Base-by-base conservation (phyloP, 768 basidiomycete genomes). In the Tremella fuciformis region DNA sequence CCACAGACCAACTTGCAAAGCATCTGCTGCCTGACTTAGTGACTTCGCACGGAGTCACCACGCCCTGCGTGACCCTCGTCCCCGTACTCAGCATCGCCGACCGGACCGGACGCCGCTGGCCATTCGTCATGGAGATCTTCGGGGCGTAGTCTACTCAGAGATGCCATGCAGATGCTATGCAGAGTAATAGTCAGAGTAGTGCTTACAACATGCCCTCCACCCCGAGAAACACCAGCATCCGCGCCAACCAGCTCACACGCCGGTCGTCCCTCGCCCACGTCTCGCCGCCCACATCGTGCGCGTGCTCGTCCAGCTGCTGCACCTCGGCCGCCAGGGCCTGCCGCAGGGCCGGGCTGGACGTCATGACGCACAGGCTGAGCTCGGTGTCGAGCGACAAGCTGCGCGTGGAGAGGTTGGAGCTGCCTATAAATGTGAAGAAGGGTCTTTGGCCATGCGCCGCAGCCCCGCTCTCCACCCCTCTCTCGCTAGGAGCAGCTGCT, bases 361-460 rank as follows among this genome's bases (percentile, higher is more conserved):
- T 83, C 49, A 86, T 72, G 82, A 96, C 84, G 48, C 93, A 71
- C 74, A 96, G 89, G 0, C 91, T 93, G 29, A 96, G 81, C 68
- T 96, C 93, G 8, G 89, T 90, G 75, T 96, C 93, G 39, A 97
- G 84, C 64, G 89, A 84, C 0, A 90, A 83, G 1, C 91, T 93
- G 3, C 93, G 86, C 2, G 91, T 88, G 70, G 93, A 93, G 50
- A 97, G 83, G 75, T 97, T 97, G 2, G 92, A 94, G 0, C 91
- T 94, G 9, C 93, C 93, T 74, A 97, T 89, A 50, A 97, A 83
- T 0, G 92, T 92, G 34, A 91, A 75, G 52, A 83, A 0, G 87
- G 93, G 26, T 16, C 55, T 40, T 25, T 18, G 18, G 13, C 26
- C 11, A 4, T 46, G 42, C 42, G 16, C 42, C 42, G 42, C 8